Evolutionary conservation across 2,329 filamentous ascomycete genomes (phyloP), one percentile per base, ranked within the genome.

Genomic region (Colletotrichum orbiculare): DNA sequence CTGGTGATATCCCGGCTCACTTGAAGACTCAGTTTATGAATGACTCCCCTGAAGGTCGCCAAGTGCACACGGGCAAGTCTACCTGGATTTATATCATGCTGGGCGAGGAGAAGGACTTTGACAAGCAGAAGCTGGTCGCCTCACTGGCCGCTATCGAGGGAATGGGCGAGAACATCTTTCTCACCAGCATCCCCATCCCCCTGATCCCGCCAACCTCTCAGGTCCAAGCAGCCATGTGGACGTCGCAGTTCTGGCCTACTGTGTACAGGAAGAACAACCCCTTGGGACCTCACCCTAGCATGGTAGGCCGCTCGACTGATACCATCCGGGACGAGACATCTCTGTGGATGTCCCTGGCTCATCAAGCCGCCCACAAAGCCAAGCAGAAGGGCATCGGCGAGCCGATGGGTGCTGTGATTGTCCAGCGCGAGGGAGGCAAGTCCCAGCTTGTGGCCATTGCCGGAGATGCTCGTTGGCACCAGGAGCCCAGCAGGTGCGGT

Each of bases 231-330:
- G 86, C 86, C 34, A 81, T 87, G 74, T 96, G 92, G 92, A 90
- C 88, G 34, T 82, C 86, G 39, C 84, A 89, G 70, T 95, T 93
- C 76, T 96, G 93, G 93, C 93, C 93, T 11, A 91, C 90, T 2
- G 87, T 94, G 53, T 96, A 96, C 79, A 90, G 92, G 68, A 94
- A 94, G 80, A 94, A 91, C 69, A 96, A 96, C 73, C 92, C 92
- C 2, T 91, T 94, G 64, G 93, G 93, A 4, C 92, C 93, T 15
- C 93, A 96, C 73, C 92, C 92, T 67, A 88, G 89, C 72, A 86
- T 91, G 73, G 87, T 95, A 60, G 82, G 86, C 46, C 88, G 90
- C 64, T 88, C 90, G 35, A 89, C 90, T 43, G 85, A 89, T 11
- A 89, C 92, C 66, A 87, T 96, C 56, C 83, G 84, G 61, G 78